Evolutionary conservation across 139 green algal genomes (phyloP).

Genomic region (Chlorella vulgaris): DNA sequence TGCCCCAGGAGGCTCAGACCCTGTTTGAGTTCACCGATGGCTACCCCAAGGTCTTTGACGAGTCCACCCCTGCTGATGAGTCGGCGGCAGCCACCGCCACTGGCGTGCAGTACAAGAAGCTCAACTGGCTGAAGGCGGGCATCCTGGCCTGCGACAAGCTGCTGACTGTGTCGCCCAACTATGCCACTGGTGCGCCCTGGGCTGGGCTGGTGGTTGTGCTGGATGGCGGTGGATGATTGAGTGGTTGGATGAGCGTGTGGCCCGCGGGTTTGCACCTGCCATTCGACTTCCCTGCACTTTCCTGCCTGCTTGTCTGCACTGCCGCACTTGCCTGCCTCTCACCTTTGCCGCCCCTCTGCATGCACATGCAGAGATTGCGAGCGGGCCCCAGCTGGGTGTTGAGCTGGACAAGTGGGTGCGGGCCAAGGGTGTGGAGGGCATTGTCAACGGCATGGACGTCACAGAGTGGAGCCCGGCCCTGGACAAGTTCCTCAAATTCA

Average conservation of each 20-base stretch:
- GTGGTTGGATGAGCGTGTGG: background rate
- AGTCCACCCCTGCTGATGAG: slow-evolving; percentile 57
- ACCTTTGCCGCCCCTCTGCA: too few relatives aligned
- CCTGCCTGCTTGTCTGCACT: background rate
- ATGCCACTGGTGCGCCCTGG: slow-evolving; percentile 63
- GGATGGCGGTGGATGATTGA: too few relatives aligned
- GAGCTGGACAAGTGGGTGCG: slow-evolving; percentile 83
- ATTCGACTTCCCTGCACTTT: background rate
- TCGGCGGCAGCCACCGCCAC: slow-evolving; percentile 30
- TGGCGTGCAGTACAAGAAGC: slow-evolving; percentile 75
- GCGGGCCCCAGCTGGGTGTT: slow-evolving; percentile 80
- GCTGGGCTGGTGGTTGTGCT: too few relatives aligned
- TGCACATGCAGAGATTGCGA: slow-evolving; percentile 85
- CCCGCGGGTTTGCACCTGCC: background rate
- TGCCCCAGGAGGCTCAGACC: slow-evolving; percentile 63
- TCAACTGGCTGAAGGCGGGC: slow-evolving; percentile 97
- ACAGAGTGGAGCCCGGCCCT: slow-evolving; percentile 92
- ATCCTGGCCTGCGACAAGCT: slow-evolving; percentile 90
- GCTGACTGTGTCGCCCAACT: slow-evolving; percentile 97
- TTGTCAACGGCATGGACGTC: slow-evolving; percentile 99
- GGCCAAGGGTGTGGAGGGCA: slow-evolving; percentile 87
- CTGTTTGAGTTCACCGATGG: slow-evolving; percentile 91
- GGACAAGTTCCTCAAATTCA: slow-evolving; percentile 96
- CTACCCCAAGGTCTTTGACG: slow-evolving; percentile 79
- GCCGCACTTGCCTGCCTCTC: background rate